Conservation (phyloP, 257 asterid genomes). For the Striga asiatica region DNA sequence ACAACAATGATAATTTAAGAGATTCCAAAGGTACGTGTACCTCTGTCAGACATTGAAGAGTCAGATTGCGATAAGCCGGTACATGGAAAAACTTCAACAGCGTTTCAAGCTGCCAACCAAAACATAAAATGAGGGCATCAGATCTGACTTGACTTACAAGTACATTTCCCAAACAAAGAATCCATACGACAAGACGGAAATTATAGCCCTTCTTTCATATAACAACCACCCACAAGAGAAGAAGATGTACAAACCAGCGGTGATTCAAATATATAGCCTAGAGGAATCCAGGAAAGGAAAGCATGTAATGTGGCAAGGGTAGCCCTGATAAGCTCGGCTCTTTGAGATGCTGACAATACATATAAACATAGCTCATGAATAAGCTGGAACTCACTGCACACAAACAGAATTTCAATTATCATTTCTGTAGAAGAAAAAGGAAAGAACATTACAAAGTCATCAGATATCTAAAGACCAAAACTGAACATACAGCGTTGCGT, state of each 20-base stretch:
- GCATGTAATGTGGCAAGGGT: slow-evolving; percentile 92
- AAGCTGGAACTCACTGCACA: slow-evolving; percentile 88
- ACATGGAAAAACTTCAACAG: slow-evolving; percentile 66
- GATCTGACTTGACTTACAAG: slow-evolving; percentile 9
- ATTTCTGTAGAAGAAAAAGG: no score
- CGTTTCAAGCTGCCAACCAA: slow-evolving; percentile 71
- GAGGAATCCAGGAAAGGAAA: slow-evolving; percentile 94
- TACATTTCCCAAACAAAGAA: slow-evolving; percentile 6
- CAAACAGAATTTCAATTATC: slow-evolving; percentile 8
- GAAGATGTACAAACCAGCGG: slow-evolving; percentile 62
- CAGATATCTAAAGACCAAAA: not conserved
- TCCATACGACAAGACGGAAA: not conserved
- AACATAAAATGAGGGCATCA: slow-evolving; percentile 9
- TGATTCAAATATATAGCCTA: slow-evolving; percentile 91
- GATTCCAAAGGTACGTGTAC: slow-evolving; percentile 23
- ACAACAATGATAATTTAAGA: slow-evolving; percentile 1
- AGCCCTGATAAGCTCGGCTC: slow-evolving; percentile 91
- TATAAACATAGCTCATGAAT: slow-evolving; percentile 91
- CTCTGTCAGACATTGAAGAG: slow-evolving; percentile 95
- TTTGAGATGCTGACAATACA: slow-evolving; percentile 82
- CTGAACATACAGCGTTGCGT: not conserved
- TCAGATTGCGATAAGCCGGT: slow-evolving; percentile 87
- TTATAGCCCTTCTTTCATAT: slow-evolving; percentile 3
- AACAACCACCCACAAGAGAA: slow-evolving; percentile 16
- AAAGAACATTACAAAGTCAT: no score